Conservation (phyloP, 805 yeast genomes). For the Spathaspora sp. region DNA sequence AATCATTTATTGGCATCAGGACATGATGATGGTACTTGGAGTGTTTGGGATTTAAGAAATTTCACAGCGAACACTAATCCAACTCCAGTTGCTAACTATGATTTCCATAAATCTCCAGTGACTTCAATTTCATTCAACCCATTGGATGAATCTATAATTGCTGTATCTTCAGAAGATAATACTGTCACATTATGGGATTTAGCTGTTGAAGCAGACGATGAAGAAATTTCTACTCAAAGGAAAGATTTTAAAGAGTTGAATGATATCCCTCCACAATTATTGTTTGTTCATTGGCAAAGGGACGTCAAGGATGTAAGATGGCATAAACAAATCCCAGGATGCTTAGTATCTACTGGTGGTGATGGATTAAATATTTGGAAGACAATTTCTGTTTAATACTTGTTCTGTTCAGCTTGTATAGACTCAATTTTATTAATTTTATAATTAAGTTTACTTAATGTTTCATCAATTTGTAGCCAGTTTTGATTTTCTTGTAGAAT, state of each 20-base stretch:
- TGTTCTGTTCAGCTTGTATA: not conserved
- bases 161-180: conserved; percentile 94
- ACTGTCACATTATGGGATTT: conserved; percentile 97
- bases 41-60: conserved; percentile 94
- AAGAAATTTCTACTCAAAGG: conserved; percentile 84
- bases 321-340: conserved; percentile 97
- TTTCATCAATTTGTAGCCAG: conserved; percentile 23
- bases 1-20: conserved; percentile 90
- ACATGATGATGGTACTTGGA: conserved; percentile 96
- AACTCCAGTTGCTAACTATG: conserved; percentile 89
- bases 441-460: conserved; percentile 8
- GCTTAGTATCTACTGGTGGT: conserved; percentile 89
- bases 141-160: conserved; percentile 89
- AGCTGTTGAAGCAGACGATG: conserved; percentile 98
- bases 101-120: conserved; percentile 90
- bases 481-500: conserved; percentile 20
- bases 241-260: conserved; percentile 74
- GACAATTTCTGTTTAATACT: conserved; percentile 66
- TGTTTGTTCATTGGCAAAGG: conserved; percentile 97
- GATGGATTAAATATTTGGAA: conserved; percentile 96
- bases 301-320: conserved; percentile 97
- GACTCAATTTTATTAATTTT: conserved; percentile 6
- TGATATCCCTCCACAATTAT: conserved; percentile 90
- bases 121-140: conserved; percentile 95
- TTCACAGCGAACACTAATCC: conserved; percentile 54